Conservation (phyloP, 257 asterid species). For the Capsicum chinense region DNA sequence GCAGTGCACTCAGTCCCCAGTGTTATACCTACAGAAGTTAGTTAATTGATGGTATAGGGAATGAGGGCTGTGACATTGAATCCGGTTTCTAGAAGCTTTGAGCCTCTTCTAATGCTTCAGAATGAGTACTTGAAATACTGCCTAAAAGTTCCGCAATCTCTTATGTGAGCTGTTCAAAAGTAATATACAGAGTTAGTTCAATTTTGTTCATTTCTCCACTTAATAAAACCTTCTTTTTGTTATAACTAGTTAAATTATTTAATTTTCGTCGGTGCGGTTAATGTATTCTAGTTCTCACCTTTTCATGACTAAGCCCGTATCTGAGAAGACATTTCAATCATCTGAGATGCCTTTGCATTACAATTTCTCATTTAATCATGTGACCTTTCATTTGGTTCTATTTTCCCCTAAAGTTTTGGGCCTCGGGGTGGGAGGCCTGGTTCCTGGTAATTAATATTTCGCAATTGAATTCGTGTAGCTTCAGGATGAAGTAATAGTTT, state of each 20-base stretch:
- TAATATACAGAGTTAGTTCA: neutral
- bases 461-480: slow-evolving; percentile 57
- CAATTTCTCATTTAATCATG: slow-evolving; percentile 3
- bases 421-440: slow-evolving; percentile 21
- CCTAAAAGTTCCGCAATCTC: neutral
- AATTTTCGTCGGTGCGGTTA: neutral
- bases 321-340: slow-evolving; percentile 5
- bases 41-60: neutral
- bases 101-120: slow-evolving; percentile 16
- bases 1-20: neutral
- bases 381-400: slow-evolving; percentile 24
- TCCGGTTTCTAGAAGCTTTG: slow-evolving; percentile 24
- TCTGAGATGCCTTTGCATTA: slow-evolving; percentile 7
- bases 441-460: slow-evolving; percentile 30
- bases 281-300: slow-evolving; percentile 12
- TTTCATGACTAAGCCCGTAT: neutral
- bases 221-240: neutral
- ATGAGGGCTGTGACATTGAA: neutral
- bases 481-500: slow-evolving; percentile 86
- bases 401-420: slow-evolving; percentile 33
- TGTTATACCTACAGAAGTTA: neutral
- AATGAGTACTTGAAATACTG: slow-evolving; percentile 5
- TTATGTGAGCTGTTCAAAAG: slow-evolving; percentile 14
- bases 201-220: neutral
- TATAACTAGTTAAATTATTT: slow-evolving; percentile 14